These are phyloP conservation scores for Penicillium alfredii DNA, from an alignment of 495 filamentous ascomycete species.

Conservation along the genomic window DNA sequence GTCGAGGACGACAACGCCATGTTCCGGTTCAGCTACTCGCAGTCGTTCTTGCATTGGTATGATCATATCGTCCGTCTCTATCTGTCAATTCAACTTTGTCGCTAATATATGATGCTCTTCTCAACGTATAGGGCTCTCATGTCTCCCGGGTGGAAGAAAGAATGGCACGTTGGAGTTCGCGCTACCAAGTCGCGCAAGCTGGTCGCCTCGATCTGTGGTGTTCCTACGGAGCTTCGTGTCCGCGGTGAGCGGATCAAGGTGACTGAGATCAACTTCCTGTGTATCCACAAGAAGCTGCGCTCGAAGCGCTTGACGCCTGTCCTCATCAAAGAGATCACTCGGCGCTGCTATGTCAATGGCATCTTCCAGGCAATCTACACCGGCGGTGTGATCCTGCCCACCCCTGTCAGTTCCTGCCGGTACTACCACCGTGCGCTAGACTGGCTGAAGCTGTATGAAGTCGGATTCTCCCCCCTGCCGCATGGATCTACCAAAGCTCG, in stretches of 20 bases:
- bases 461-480: slow-evolving; percentile 83
- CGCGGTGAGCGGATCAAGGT: slow-evolving; percentile 66
- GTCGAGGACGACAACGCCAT: slow-evolving; percentile 95
- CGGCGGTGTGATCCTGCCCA: slow-evolving; percentile 81
- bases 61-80: slow-evolving; percentile 7
- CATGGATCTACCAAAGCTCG: slow-evolving; percentile 70
- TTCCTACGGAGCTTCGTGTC: slow-evolving; percentile 76
- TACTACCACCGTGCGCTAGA: slow-evolving; percentile 92
- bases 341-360: slow-evolving; percentile 69
- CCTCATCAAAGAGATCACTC: slow-evolving; percentile 94
- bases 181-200: slow-evolving; percentile 70
- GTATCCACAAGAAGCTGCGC: slow-evolving; percentile 94
- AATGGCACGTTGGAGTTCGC: slow-evolving; percentile 94
- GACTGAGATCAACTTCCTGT: slow-evolving; percentile 96
- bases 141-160: slow-evolving; percentile 88
- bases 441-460: slow-evolving; percentile 92
- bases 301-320: slow-evolving; percentile 86
- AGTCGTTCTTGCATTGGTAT: slow-evolving; percentile 82
- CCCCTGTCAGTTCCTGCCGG: slow-evolving; percentile 81
- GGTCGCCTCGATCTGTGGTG: slow-evolving; percentile 90
- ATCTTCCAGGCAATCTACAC: slow-evolving; percentile 96
- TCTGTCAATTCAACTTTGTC: background rate
- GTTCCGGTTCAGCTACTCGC: slow-evolving; percentile 94
- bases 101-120: slow-evolving; percentile 11
- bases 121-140: slow-evolving; percentile 69